These are phyloP conservation scores for Theobroma cacao DNA, from an alignment of 345 rosid genomes.

Conservation along the genomic window DNA sequence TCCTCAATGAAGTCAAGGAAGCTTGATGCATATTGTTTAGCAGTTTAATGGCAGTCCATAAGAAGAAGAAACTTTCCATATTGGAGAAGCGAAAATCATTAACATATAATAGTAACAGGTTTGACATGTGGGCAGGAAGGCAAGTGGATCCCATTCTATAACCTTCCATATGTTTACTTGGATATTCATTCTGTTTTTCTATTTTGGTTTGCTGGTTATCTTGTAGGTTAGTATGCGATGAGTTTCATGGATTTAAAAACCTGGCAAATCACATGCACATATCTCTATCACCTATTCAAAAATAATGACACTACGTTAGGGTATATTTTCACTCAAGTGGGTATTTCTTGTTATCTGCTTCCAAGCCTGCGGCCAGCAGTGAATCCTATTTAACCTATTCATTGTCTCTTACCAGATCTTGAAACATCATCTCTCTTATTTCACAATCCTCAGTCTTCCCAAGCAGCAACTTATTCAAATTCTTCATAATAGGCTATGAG, in stretches of 20 bases:
- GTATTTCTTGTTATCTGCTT: constrained; percentile 1
- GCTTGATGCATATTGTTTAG: background rate
- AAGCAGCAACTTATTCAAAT: constrained; percentile 12
- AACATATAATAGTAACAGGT: background rate
- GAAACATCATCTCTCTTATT: constrained; percentile 15
- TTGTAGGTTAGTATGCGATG: background rate
- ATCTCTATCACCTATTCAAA: background rate
- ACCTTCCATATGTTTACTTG: background rate
- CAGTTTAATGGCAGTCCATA: background rate
- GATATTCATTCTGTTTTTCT: background rate
- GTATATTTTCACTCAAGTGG: background rate
- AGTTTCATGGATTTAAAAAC: background rate
- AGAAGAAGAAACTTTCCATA: background rate
- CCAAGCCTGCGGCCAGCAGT: constrained; percentile 10
- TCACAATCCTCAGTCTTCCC: constrained; percentile 8
- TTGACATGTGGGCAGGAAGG: background rate
- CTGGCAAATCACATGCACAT: constrained; percentile 23
- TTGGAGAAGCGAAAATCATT: background rate
- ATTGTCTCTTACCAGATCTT: constrained; percentile 20
- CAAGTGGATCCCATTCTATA: background rate
- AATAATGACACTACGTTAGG: background rate
- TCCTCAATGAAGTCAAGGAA: background rate
- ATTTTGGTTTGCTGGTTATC: background rate
- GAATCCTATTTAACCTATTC: constrained; percentile 11
- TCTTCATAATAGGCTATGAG: constrained; percentile 11